Evolutionary conservation across 1,284 basidiomycete genomes (phyloP).

Genomic region (Cutaneotrichosporon sp.): DNA sequence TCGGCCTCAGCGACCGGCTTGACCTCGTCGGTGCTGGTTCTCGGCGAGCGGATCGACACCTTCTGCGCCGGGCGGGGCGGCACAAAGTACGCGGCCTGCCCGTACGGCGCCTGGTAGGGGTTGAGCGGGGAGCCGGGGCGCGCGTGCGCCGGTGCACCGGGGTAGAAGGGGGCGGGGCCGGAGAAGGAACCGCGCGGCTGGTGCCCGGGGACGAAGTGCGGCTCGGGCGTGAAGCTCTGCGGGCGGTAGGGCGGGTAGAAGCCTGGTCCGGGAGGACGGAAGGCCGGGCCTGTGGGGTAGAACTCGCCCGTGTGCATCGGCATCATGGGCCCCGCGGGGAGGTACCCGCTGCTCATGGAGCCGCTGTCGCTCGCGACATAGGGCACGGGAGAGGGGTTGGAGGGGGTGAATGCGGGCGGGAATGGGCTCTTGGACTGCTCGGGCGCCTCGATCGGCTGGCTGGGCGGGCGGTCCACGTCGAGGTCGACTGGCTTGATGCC

Average conservation of each 20-base stretch:
- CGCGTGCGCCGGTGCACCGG: background rate
- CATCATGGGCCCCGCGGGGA: slow-evolving; percentile 10
- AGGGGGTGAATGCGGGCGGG: slow-evolving; percentile 23
- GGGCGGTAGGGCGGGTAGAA: slow-evolving; percentile 20
- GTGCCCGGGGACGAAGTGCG: slow-evolving; percentile 18
- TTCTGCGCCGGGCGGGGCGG: slow-evolving; percentile 35
- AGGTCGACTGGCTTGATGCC: slow-evolving; percentile 9
- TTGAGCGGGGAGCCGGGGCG: slow-evolving; percentile 33
- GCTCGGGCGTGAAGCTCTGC: slow-evolving; percentile 24
- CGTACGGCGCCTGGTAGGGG: slow-evolving; percentile 22
- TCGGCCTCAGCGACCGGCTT: slow-evolving; percentile 8
- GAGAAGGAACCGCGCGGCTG: slow-evolving; percentile 33
- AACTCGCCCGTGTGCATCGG: slow-evolving; percentile 63
- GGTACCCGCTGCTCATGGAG: slow-evolving; percentile 29
- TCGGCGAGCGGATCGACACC: slow-evolving; percentile 35
- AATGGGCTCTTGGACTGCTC: slow-evolving; percentile 14
- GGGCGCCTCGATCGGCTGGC: slow-evolving; percentile 11
- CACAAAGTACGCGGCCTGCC: slow-evolving; percentile 31
- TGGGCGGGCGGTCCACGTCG: slow-evolving; percentile 16
- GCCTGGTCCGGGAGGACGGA: slow-evolving; percentile 35
- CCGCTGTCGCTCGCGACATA: slow-evolving; percentile 37
- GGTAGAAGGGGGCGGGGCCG: slow-evolving; percentile 19
- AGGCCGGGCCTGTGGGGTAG: slow-evolving; percentile 63
- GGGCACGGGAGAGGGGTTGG: slow-evolving; percentile 21
- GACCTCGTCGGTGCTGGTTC: background rate